phyloP scores from a whole-genome alignment of 805 yeast genomes.

The Wickerhamomyces bovis region DNA sequence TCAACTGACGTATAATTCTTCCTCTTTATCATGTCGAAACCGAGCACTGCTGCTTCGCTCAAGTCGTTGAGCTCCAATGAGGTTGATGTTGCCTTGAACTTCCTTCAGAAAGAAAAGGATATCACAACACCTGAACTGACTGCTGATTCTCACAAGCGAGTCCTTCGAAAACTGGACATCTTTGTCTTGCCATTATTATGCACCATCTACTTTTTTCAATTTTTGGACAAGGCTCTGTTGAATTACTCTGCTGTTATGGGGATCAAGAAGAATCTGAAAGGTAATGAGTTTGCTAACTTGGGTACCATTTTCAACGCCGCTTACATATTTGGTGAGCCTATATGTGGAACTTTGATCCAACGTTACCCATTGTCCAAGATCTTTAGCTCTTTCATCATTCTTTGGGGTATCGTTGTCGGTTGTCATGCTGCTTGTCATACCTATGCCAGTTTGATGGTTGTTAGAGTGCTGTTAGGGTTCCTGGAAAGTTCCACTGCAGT shows the following conservation, averaged over 20 bases:
- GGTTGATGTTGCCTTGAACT: conserved; percentile 8
- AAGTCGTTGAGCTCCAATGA: background rate
- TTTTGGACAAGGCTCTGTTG: conserved; percentile 47
- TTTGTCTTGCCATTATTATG: conserved; percentile 31
- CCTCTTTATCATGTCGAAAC: background rate
- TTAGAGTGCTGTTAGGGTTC: conserved; percentile 43
- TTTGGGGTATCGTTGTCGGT: conserved; percentile 47
- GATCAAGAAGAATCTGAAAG: conserved; percentile 39
- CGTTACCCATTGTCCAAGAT: conserved; percentile 46
- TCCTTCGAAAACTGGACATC: conserved; percentile 14
- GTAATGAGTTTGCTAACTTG: conserved; percentile 44
- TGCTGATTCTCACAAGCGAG: background rate
- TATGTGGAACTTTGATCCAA: conserved; percentile 40
- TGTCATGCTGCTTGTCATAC: conserved; percentile 44
- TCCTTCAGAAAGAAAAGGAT: background rate
- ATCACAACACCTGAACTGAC: background rate
- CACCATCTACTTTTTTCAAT: conserved; percentile 46
- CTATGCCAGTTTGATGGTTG: conserved; percentile 46
- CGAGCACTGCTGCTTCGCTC: background rate
- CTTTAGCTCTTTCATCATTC: conserved; percentile 35
- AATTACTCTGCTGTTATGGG: conserved; percentile 65
- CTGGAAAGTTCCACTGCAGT: conserved; percentile 52
- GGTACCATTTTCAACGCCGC: conserved; percentile 49
- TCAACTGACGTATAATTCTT: no score
- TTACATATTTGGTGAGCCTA: conserved; percentile 45